Base-by-base conservation (phyloP, 345 rosid genomes). In the Brassica carinata region DNA sequence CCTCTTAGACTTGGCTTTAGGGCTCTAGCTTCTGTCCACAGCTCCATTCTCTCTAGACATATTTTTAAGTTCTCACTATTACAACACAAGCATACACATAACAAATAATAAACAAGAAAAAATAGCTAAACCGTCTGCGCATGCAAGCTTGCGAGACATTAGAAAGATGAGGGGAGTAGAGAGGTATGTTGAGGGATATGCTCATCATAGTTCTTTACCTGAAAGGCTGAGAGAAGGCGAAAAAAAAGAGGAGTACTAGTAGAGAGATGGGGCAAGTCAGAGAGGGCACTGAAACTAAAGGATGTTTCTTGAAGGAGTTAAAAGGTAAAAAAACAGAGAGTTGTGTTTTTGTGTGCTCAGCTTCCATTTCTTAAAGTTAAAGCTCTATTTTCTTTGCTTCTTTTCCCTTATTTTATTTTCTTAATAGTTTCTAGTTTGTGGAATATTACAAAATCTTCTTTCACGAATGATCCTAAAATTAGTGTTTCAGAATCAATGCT, bases 11-110 rank as follows among this genome's bases (percentile, higher is more conserved):
- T 84, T 26, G 90, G 59, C 75, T 90, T 92, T 73, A 92, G 64
- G 9, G 94, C 94, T 82, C 78, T 84, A 23, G 82, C 88, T 79
- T 82, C 94, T 88, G 86, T 77, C 90, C 90, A 82, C 85, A 88
- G 85, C 92, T 81, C 84, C 84, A 81, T 81, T 65, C 73, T 30
- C 80, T 71, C 76, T 76, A 1, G 55, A 45, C 55, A 45, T 45
- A 45, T 45, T 45, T 45, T 45, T 30, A 30, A 45, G 55, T 62
- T 70, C 59, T 74, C 11, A 38, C 65, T 80, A 62, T 51, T 80
- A 74, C 79, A 80, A 43, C 7, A 79, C 69, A 64, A 80, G 51
- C 65, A 68, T 53, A 53, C 19, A 53, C 18, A 53, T 53, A 48
- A 40, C 2, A 30, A 30, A 30, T 30, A 30, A 36, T 53, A 53